phyloP scores from a whole-genome alignment of 2,329 filamentous ascomycete species.

The Colletotrichum echinochloae region DNA sequence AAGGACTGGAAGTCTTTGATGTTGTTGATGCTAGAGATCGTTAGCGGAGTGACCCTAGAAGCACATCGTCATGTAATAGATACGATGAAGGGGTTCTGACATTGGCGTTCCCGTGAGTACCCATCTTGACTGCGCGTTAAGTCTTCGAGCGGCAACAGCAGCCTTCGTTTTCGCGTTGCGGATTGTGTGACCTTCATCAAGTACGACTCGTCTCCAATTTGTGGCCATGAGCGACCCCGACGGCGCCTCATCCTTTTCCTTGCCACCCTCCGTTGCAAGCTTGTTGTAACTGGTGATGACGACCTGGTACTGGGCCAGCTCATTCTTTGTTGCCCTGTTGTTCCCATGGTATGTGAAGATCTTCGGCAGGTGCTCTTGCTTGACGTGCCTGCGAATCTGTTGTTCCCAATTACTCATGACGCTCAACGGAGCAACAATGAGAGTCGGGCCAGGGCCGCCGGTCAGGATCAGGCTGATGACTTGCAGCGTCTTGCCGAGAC shows the following conservation, averaged over 20 bases:
- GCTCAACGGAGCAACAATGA: slow-evolving; percentile 84
- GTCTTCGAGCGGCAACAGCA: slow-evolving; percentile 73
- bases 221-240: slow-evolving; percentile 54
- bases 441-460: slow-evolving; percentile 69
- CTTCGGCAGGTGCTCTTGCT: slow-evolving; percentile 69
- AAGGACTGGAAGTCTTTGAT: slow-evolving; percentile 85
- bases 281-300: slow-evolving; percentile 89
- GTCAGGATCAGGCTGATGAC: slow-evolving; percentile 82
- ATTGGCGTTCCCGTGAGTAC: slow-evolving; percentile 85
- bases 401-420: slow-evolving; percentile 93
- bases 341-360: slow-evolving; percentile 81
- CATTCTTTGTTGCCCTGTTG: slow-evolving; percentile 65
- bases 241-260: slow-evolving; percentile 46
- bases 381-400: slow-evolving; percentile 80
- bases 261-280: slow-evolving; percentile 70
- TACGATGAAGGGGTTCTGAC: slow-evolving; percentile 50
- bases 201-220: slow-evolving; percentile 81
- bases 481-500: slow-evolving; percentile 88
- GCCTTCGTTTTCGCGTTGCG: slow-evolving; percentile 81
- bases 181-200: slow-evolving; percentile 88
- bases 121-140: slow-evolving; percentile 82
- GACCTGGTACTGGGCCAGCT: slow-evolving; percentile 77
- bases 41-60: slow-evolving; percentile 45
- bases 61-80: not conserved
- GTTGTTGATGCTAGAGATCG: slow-evolving; percentile 71